Evolutionary conservation across 257 asterid species (phyloP).

Genomic region (Nicotiana knightiana): DNA sequence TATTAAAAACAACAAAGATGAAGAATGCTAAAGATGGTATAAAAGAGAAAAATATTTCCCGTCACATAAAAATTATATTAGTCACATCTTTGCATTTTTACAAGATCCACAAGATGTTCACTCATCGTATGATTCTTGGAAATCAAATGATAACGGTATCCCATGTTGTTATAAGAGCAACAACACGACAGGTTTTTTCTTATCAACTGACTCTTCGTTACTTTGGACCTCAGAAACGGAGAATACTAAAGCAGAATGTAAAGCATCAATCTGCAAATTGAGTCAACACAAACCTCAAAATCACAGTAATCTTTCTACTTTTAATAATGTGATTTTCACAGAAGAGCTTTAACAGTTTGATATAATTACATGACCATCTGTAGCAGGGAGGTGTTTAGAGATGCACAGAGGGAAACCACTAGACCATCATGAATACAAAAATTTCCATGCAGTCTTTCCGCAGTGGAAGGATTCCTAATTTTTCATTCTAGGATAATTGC

Average conservation of each 20-base stretch:
- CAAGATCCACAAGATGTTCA: neutral
- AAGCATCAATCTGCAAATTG: neutral
- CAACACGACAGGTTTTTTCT: neutral
- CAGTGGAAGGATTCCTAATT: neutral
- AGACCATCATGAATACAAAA: neutral
- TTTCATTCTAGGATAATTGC: neutral
- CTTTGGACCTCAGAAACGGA: neutral
- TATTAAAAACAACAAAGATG: neutral
- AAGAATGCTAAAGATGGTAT: neutral
- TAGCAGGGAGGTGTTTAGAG: neutral
- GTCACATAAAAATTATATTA: neutral
- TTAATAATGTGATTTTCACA: neutral
- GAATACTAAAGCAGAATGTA: neutral
- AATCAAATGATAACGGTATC: neutral
- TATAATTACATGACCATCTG: neutral
- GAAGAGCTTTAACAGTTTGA: neutral
- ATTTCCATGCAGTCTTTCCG: neutral
- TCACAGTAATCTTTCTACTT: neutral
- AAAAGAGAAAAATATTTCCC: neutral
- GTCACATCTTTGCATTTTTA: neutral
- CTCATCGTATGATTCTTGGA: neutral
- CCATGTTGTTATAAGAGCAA: neutral
- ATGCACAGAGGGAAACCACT: neutral
- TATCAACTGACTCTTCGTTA: neutral
- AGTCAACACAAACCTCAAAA: neutral